Evolutionary conservation across 495 filamentous ascomycete genomes (phyloP), one percentile per base, ranked within the genome.

Genomic region (Patellaria atrata): DNA sequence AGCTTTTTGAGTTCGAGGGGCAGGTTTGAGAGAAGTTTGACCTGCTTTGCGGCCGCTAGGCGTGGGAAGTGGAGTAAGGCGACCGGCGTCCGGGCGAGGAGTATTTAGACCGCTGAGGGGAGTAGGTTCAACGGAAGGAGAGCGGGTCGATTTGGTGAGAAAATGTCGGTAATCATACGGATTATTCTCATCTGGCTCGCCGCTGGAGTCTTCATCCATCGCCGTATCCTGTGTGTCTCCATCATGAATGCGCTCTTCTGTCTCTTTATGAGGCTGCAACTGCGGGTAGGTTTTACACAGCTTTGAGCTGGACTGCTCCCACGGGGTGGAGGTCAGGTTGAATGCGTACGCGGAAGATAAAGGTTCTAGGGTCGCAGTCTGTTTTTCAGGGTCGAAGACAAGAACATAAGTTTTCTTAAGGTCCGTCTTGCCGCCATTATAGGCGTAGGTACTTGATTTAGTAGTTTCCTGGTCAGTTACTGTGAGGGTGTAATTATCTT

Each of bases 121-220:
- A 50, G 59, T 25, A 24, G 19, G 55, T 51, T 67, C 63, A 20
- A 63, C 61, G 1, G 59, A 63, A 17, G 54, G 47, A 38, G 53
- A 22, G 31, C 43, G 9, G 14, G 59, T 52, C 12, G 46, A 44
- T 38, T 64, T 58, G 18, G 52, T 55, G 23, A 72, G 62, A 43
- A 73, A 74, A 45, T 74, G 70, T 7, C 70, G 65, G 44, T 60
- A 72, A 47, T 74, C 68, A 36, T 66, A 74, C 11, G 70, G 70
- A 33, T 74, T 74, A 40, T 56, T 53, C 0, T 62, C 57, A 35
- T 71, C 68, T 1, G 68, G 58, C 4, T 37, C 42, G 2, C 27
- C 36, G 16, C 53, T 56, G 7, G 59, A 60, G 33, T 63, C 61
- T 15, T 62, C 62, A 12, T 59, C 42, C 10, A 13, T 32, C 14